phyloP scores from a whole-genome alignment of 176 grass and related monocot species.

The Hsuehochloa calcarea region DNA sequence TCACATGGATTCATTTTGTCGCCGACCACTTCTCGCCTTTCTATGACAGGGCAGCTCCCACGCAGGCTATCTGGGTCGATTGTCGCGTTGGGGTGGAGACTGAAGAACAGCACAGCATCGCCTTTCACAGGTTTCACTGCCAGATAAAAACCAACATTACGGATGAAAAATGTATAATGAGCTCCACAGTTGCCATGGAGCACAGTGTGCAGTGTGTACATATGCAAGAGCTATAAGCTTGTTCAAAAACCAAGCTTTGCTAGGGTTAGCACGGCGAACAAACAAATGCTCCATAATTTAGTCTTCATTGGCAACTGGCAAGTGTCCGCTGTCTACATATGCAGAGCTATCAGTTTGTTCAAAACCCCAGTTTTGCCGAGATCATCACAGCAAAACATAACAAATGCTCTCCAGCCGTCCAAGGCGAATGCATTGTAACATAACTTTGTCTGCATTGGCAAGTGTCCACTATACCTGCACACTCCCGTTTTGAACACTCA shows the following conservation, averaged over 20 bases:
- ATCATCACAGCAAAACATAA: no score
- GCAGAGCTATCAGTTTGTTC: background rate
- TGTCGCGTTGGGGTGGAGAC: conserved; percentile 42
- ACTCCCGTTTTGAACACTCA: conserved; percentile 41
- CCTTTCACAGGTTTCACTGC: conserved; percentile 65
- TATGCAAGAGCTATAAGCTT: background rate
- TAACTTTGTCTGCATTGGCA: background rate
- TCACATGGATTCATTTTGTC: conserved; percentile 59
- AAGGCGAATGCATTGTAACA: background rate
- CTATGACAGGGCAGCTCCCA: conserved; percentile 55
- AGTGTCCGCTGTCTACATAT: no score
- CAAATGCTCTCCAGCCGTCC: background rate
- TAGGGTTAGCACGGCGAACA: background rate
- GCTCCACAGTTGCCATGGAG: background rate
- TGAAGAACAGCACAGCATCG: conserved; percentile 65
- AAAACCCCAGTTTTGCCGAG: background rate
- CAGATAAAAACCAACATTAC: background rate
- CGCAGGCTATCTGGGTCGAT: conserved; percentile 42
- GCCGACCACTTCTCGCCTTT: conserved; percentile 64
- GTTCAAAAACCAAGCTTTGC: background rate
- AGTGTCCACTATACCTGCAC: conserved; percentile 37
- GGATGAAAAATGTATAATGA: background rate
- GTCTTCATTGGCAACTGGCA: no score
- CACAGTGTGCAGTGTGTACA: background rate
- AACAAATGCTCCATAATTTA: background rate